Conservation (phyloP, 1,284 basidiomycete genomes). For the Puccinia hordei region DNA sequence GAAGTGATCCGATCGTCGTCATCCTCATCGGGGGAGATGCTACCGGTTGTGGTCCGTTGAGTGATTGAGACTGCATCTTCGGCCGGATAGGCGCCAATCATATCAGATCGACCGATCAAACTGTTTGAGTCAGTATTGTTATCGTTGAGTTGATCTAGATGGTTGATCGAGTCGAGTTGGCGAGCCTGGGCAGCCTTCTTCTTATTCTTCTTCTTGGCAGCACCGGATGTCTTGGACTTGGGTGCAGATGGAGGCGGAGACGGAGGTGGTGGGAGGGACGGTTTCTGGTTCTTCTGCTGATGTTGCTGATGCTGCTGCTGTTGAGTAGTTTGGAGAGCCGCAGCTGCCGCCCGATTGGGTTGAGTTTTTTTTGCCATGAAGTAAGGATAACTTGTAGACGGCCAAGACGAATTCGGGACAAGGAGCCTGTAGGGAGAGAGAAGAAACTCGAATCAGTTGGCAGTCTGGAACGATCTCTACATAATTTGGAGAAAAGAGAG, state of each 20-base stretch:
- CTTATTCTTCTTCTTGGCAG: constrained; percentile 49
- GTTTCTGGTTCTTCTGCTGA: constrained; percentile 6
- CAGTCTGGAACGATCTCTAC: no score
- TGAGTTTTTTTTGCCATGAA: constrained; percentile 39
- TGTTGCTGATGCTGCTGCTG: constrained; percentile 28
- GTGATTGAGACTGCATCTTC: constrained; percentile 42
- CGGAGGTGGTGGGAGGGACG: not conserved
- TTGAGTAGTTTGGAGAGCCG: not conserved
- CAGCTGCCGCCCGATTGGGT: constrained; percentile 15
- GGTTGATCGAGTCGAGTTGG: constrained; percentile 36
- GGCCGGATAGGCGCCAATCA: constrained; percentile 49
- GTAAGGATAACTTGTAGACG: constrained; percentile 4
- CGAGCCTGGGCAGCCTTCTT: constrained; percentile 47
- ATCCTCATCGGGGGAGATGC: constrained; percentile 29
- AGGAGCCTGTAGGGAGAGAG: not conserved
- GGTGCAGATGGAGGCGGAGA: constrained; percentile 3
- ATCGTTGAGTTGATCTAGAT: constrained; percentile 23
- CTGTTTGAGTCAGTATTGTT: not conserved
- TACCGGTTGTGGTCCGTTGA: constrained; percentile 31
- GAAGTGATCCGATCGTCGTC: constrained; percentile 43
- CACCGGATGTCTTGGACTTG: constrained; percentile 45
- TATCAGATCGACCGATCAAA: constrained; percentile 42
- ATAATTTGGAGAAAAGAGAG: no score
- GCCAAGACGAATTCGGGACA: not conserved
- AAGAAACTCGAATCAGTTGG: not conserved